Conservation (phyloP, 768 basidiomycete genomes). For the Naganishia friedmannii region DNA sequence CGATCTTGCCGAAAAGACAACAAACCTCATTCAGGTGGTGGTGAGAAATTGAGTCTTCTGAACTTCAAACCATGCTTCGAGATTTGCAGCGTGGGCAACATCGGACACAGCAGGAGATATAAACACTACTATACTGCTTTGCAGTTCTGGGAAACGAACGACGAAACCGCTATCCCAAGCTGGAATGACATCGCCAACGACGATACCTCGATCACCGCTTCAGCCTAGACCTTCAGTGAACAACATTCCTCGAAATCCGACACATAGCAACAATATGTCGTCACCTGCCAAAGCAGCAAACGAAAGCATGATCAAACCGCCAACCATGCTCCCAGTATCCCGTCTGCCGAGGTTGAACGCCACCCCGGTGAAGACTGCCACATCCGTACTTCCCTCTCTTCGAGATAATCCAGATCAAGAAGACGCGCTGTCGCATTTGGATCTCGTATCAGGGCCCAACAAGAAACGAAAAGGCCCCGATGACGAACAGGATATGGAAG, state of each 20-base stretch:
- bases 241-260: not conserved
- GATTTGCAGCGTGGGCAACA: too few species aligned
- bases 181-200: conserved; percentile 17
- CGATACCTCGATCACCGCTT: conserved; percentile 7
- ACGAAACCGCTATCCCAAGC: not conserved
- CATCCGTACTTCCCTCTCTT: not conserved
- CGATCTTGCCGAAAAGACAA: conserved; percentile 13
- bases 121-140: not conserved
- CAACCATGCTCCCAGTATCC: conserved; percentile 11
- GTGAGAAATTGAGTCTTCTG: not conserved
- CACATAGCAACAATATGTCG: not conserved
- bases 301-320: conserved; percentile 22
- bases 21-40: not conserved
- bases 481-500: conserved; percentile 1
- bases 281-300: conserved; percentile 15
- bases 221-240: conserved; percentile 8
- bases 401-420: not conserved
- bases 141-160: not conserved
- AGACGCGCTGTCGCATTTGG: not conserved
- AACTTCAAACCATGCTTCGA: not conserved
- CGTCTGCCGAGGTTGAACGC: conserved; percentile 16
- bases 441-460: not conserved
- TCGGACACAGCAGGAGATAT: not conserved
- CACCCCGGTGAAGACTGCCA: conserved; percentile 7
- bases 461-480: conserved; percentile 29